phyloP scores from a whole-genome alignment of 345 rosid species.

The Citrus reticulata region DNA sequence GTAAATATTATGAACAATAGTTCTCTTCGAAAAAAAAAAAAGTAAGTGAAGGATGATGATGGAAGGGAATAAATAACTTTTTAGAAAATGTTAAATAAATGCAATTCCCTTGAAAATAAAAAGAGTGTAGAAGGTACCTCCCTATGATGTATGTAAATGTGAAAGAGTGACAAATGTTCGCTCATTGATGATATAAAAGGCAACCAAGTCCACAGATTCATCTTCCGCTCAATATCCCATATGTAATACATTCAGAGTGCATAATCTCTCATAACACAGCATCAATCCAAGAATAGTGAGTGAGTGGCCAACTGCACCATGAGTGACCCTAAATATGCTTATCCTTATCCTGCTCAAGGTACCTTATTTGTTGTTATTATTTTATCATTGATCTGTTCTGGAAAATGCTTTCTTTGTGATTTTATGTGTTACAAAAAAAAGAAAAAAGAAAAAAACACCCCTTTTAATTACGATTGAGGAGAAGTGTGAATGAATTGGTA shows the following conservation, averaged over 20 bases:
- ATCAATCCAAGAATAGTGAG: not conserved
- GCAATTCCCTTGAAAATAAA: not conserved
- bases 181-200: not conserved
- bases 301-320: not conserved
- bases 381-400: no score
- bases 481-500: not conserved
- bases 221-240: not conserved
- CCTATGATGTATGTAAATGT: not conserved
- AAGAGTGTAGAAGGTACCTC: not conserved
- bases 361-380: not conserved
- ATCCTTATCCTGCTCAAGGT: conserved; percentile 61
- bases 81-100: not conserved
- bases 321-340: conserved; percentile 52
- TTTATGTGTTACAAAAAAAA: no score
- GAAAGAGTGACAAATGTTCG: not conserved
- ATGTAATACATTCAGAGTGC: not conserved
- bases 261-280: not conserved
- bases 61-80: not conserved
- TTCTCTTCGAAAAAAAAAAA: no score
- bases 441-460: no score
- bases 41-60: no score
- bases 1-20: no score
- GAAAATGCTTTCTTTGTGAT: no score
- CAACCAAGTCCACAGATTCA: not conserved
- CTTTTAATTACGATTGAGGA: no score